A percentile compares a stretch with the other conserved stretches of the same genome.
These are phyloP conservation scores for Naegleria lovaniensis DNA, from an alignment of 208 protist species.

Conservation along the genomic window DNA sequence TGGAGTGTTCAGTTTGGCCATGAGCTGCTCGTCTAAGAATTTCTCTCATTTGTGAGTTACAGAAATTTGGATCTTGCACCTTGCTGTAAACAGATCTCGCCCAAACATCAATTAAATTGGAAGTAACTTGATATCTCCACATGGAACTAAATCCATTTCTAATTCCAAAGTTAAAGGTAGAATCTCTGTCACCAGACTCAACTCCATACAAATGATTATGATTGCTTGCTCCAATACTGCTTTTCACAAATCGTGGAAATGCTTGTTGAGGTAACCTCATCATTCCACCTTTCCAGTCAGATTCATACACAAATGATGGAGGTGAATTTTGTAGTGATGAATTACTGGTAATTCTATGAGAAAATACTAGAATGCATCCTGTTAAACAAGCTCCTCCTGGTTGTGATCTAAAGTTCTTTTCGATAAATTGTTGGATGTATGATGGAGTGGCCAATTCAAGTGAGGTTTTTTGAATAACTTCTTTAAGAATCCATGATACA, in stretches of 20 bases:
- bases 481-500: not conserved
- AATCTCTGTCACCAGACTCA: not conserved
- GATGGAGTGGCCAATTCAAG: not conserved
- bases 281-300: not conserved
- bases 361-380: not conserved
- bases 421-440: not conserved
- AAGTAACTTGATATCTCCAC: not conserved
- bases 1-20: not conserved
- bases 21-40: not conserved
- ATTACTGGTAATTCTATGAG: not conserved
- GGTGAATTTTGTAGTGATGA: not conserved
- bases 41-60: not conserved
- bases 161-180: not conserved
- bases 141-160: not conserved
- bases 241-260: not conserved
- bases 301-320: not conserved
- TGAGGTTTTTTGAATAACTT: not conserved
- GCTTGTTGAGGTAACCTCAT: not conserved
- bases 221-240: not conserved
- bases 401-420: not conserved
- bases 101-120: not conserved
- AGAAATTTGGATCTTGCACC: not conserved
- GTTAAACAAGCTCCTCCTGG: not conserved
- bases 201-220: not conserved
- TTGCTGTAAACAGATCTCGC: not conserved